A percentile compares a stretch with the other conserved stretches of the same genome.
Evolutionary conservation across 192 early-diverging fungal genomes (phyloP).

Genomic region (Coemansia sp.): DNA sequence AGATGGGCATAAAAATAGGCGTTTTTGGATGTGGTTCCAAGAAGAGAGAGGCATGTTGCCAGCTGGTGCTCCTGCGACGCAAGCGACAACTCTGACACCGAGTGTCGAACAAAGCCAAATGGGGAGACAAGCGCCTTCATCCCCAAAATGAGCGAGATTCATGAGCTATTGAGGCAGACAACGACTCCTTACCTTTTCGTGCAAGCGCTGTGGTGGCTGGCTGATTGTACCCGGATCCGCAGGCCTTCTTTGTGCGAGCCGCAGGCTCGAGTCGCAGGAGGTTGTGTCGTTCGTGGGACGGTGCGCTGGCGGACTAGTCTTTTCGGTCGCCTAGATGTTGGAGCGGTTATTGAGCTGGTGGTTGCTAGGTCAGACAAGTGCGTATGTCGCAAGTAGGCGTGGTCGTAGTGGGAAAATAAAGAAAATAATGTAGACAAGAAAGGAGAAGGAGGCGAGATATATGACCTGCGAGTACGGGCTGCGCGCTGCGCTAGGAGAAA

Average conservation of each 20-base stretch:
- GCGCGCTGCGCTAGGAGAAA: neutral
- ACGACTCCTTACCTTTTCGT: conserved; percentile 1
- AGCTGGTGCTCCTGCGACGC: neutral
- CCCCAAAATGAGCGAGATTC: neutral
- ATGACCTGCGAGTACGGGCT: neutral
- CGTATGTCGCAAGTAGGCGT: neutral
- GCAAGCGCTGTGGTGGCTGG: neutral
- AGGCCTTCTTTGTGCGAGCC: neutral
- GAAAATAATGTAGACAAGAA: neutral
- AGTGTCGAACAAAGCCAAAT: conserved; percentile 2
- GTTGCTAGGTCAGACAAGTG: neutral
- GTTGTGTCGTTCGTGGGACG: neutral
- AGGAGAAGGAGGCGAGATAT: neutral
- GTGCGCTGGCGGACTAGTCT: neutral
- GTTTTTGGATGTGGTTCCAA: neutral
- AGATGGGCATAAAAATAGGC: neutral
- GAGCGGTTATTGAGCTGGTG: no score
- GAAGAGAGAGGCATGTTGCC: neutral
- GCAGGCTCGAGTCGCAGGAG: neutral
- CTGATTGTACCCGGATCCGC: neutral
- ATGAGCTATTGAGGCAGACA: neutral
- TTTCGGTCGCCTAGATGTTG: neutral
- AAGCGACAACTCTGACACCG: neutral
- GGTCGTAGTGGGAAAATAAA: neutral
- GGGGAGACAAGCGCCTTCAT: neutral